A percentile compares a stretch with the other conserved stretches of the same genome.
phyloP scores from a whole-genome alignment of 257 asterid species.

The Solanum gandarillasii region DNA sequence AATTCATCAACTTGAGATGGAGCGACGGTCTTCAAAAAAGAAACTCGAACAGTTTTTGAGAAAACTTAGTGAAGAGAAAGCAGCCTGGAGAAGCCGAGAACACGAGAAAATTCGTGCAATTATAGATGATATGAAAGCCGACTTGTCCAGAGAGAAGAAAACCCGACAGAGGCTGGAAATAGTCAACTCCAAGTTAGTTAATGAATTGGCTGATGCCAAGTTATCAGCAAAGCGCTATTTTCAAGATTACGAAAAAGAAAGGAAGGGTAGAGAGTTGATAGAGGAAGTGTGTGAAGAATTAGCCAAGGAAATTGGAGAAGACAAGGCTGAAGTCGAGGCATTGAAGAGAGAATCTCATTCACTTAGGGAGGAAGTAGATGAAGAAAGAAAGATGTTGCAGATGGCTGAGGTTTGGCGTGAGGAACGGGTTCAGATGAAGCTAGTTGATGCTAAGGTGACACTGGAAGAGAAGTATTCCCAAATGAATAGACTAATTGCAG shows the following conservation, averaged over 20 bases:
- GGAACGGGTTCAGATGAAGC: conserved; percentile 68
- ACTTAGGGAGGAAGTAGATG: conserved; percentile 53
- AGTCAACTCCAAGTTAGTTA: conserved; percentile 48
- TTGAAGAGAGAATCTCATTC: conserved; percentile 41
- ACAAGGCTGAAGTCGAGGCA: conserved; percentile 48
- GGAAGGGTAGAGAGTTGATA: conserved; percentile 49
- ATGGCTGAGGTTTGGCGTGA: conserved; percentile 83
- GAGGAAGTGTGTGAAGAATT: conserved; percentile 74
- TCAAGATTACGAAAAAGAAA: conserved; percentile 52
- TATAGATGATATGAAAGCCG: conserved; percentile 44
- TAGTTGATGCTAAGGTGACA: conserved; percentile 58
- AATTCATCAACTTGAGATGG: conserved; percentile 45
- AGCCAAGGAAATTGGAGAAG: conserved; percentile 64
- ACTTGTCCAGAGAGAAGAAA: conserved; percentile 44
- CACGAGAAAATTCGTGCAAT: conserved; percentile 52
- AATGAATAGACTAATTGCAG: conserved; percentile 44
- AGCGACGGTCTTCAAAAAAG: conserved; percentile 45
- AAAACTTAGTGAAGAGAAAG: conserved; percentile 52
- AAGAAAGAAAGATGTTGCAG: conserved; percentile 69
- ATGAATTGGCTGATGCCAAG: conserved; percentile 49
- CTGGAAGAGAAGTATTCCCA: conserved; percentile 50
- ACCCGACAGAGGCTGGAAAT: conserved; percentile 45
- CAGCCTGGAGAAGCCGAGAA: conserved; percentile 56
- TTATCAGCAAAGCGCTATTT: conserved; percentile 38
- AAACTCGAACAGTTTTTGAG: conserved; percentile 57